phyloP scores from a whole-genome alignment of 1,284 basidiomycete species.

The Coniferiporia sulphurascens region DNA sequence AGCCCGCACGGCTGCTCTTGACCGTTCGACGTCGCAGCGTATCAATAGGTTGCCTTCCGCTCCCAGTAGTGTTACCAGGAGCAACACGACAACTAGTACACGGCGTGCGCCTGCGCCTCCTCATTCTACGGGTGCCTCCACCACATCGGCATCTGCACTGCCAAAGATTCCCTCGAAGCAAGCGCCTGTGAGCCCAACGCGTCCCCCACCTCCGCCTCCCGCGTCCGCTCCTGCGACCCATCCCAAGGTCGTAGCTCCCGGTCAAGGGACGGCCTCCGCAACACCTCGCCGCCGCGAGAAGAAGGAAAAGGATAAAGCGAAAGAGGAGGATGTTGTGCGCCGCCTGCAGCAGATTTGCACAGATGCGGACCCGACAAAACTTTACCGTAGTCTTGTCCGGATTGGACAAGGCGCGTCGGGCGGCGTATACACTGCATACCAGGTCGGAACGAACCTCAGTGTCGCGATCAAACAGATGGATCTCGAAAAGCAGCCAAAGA shows the following conservation, averaged over 20 bases:
- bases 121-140: constrained; percentile 21
- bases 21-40: constrained; percentile 74
- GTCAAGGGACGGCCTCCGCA: constrained; percentile 41
- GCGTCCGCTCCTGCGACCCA: constrained; percentile 10
- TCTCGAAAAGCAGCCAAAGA: constrained; percentile 98
- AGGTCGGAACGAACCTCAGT: constrained; percentile 87
- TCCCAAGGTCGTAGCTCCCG: constrained; percentile 15
- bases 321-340: constrained; percentile 88
- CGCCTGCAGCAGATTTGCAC: constrained; percentile 93
- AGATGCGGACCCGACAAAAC: constrained; percentile 91
- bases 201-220: constrained; percentile 31
- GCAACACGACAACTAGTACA: constrained; percentile 61
- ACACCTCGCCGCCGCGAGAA: constrained; percentile 85
- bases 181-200: constrained; percentile 32
- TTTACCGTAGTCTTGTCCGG: constrained; percentile 92
- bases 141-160: constrained; percentile 32
- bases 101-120: constrained; percentile 36
- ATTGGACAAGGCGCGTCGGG: constrained; percentile 98
- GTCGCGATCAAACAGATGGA: constrained; percentile 99
- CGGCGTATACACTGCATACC: constrained; percentile 97
- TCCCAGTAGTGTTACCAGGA: constrained; percentile 48
- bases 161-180: constrained; percentile 19
- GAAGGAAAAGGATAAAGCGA: constrained; percentile 74
- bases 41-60: constrained; percentile 45
- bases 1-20: constrained; percentile 43